phyloP scores from a whole-genome alignment of 805 yeast genomes.

The Suhomyces emberorum region DNA sequence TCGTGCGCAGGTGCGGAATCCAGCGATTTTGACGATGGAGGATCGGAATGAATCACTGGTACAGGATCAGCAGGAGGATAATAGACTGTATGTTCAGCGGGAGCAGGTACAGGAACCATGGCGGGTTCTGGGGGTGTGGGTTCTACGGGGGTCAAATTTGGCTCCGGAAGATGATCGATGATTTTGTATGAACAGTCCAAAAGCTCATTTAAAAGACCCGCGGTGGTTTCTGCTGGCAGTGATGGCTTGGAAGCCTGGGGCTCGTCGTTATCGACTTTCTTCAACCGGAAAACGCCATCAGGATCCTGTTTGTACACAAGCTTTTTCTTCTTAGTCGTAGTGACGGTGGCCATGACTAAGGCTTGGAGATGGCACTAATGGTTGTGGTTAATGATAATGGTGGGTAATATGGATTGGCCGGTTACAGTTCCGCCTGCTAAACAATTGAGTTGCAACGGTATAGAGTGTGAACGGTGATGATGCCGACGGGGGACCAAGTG shows the following conservation, averaged over 20 bases:
- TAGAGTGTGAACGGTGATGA: too few relatives aligned
- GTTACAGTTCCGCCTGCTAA: too few relatives aligned
- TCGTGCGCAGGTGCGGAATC: slow-evolving; percentile 1
- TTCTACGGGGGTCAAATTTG: slow-evolving; percentile 1
- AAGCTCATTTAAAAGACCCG: slow-evolving; percentile 22
- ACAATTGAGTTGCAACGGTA: too few relatives aligned
- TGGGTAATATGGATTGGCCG: too few relatives aligned
- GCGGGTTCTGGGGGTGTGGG: background rate
- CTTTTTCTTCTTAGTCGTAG: slow-evolving; percentile 22
- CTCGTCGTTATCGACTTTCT: slow-evolving; percentile 18
- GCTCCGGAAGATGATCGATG: slow-evolving; percentile 4
- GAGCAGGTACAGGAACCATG: background rate
- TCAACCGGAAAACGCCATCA: slow-evolving; percentile 37
- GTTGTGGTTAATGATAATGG: too few relatives aligned
- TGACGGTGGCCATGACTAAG: slow-evolving; percentile 12
- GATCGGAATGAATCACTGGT: background rate
- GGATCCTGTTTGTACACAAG: slow-evolving; percentile 35
- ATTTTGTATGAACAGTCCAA: slow-evolving; percentile 30
- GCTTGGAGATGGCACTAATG: background rate
- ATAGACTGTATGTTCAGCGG: background rate
- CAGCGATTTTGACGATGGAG: background rate
- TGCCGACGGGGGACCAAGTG: too few relatives aligned
- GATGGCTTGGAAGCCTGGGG: background rate
- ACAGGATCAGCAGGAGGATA: background rate
- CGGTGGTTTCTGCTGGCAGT: slow-evolving; percentile 17